Percentiles rank a stretch among this genome's conserved stretches.
phyloP scores from a whole-genome alignment of 768 basidiomycete genomes.

The Russula griseocarnosa region DNA sequence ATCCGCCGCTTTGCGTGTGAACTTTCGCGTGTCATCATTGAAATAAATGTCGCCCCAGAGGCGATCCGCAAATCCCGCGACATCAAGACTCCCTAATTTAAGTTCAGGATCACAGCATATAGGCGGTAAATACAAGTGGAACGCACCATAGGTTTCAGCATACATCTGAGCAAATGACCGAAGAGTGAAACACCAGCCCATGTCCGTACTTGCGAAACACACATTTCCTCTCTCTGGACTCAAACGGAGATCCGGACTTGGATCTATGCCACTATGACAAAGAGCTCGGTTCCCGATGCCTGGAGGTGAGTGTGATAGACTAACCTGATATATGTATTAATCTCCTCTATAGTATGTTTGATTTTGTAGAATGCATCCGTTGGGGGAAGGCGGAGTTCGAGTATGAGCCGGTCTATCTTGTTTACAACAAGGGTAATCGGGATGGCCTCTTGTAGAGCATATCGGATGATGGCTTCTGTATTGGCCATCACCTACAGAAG shows the following conservation, averaged over 20 bases:
- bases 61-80: conserved; percentile 80
- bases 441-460: conserved; percentile 84
- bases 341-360: conserved; percentile 97
- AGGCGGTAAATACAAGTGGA: neutral
- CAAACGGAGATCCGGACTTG: conserved; percentile 80
- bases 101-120: conserved; percentile 2
- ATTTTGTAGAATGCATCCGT: conserved; percentile 98
- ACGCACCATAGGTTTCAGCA: conserved; percentile 81
- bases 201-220: conserved; percentile 93
- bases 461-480: conserved; percentile 81
- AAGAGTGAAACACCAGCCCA: conserved; percentile 97
- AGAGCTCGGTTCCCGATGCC: conserved; percentile 8
- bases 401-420: conserved; percentile 95
- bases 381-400: conserved; percentile 94
- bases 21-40: conserved; percentile 78
- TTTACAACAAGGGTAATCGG: conserved; percentile 93
- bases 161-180: conserved; percentile 96
- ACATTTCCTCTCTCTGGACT: conserved; percentile 97
- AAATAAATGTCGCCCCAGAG: conserved; percentile 99
- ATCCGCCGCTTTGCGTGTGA: conserved; percentile 79
- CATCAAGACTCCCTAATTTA: conserved; percentile 64
- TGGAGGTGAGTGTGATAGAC: conserved; percentile 10
- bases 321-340: conserved; percentile 93
- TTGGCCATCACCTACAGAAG: conserved; percentile 78
- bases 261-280: conserved; percentile 66